Conservation (phyloP, 768 basidiomycete species). For the Boletus sensibilis region DNA sequence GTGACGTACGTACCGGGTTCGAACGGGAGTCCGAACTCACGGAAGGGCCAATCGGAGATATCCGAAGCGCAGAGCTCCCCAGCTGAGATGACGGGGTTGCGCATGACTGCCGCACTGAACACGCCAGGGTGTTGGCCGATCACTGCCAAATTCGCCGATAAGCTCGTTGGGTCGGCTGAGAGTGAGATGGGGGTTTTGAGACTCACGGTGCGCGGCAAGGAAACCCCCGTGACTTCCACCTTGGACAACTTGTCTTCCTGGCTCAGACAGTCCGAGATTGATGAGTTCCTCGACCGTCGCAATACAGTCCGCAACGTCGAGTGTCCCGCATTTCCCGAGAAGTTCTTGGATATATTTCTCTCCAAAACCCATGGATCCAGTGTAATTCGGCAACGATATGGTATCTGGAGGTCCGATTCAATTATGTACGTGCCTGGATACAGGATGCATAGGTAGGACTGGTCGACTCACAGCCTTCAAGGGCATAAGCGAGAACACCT, state of each 20-base stretch:
- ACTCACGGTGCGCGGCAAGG: constrained; percentile 55
- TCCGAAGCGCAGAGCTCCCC: constrained; percentile 58
- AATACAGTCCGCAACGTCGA: constrained; percentile 67
- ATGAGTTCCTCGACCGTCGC: constrained; percentile 52
- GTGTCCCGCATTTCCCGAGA: constrained; percentile 56
- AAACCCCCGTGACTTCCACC: constrained; percentile 78
- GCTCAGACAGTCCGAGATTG: constrained; percentile 45
- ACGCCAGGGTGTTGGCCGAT: constrained; percentile 60
- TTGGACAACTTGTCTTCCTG: constrained; percentile 52
- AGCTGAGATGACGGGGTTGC: constrained; percentile 68
- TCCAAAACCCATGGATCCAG: constrained; percentile 65
- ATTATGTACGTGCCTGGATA: not conserved
- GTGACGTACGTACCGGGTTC: constrained; percentile 40
- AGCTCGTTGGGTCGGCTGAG: not conserved
- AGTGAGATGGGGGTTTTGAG: not conserved
- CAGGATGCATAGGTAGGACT: not conserved
- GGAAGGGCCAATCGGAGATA: constrained; percentile 66
- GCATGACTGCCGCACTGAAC: constrained; percentile 60
- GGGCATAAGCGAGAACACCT: constrained; percentile 41
- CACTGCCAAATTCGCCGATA: constrained; percentile 36
- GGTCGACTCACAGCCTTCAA: constrained; percentile 57
- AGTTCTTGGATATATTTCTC: constrained; percentile 56
- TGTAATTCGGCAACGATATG: constrained; percentile 62
- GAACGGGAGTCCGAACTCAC: constrained; percentile 40
- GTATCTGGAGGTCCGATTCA: constrained; percentile 41